Base-by-base conservation (phyloP, 805 yeast genomes). In the Ogataea nitratoaversa region DNA sequence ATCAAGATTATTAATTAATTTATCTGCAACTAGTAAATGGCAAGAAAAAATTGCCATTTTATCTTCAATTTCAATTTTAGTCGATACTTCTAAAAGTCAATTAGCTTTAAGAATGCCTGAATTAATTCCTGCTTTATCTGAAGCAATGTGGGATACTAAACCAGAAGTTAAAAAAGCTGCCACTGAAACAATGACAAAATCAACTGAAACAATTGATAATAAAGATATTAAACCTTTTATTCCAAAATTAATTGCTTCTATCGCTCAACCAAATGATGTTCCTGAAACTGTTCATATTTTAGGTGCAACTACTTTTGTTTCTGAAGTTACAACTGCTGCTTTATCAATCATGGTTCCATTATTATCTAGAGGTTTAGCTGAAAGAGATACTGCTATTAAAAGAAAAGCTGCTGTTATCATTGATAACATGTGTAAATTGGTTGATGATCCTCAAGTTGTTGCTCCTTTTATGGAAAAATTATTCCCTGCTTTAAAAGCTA, bases 131-230 rank as follows among this genome's bases (percentile, higher is more conserved):
- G 93, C 84, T 56, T 76, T 93, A 62, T 93, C 99, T 59, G 99
- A 93, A 78, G 88, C 97, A 62, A 93, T 93, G 98, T 93, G 99
- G 99, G 99, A 93, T 74, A 93, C 99, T 73, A 93, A 93, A 83
- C 77, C 79, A 72, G 98, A 93, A 66, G 99, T 93, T 67, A 93
- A 93, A 84, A 79, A 76, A 57, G 95, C 95, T 67, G 98, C 99
- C 53, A 85, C 93, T 59, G 82, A 82, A 62, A 88, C 98, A 70
- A 89, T 93, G 80, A 78, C 90, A 71, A 87, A 88, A 74, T 82
- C 95, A 57, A 93, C 99, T 61, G 93, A 90, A 71, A 89, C 98
- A 64, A 91, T 93, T 58, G 95, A 91, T 71, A 93, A 93, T 93
- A 93, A 91, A 84, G 99, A 93, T 90, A 95, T 93, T 67, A 96